Percentiles rank a stretch among this genome's conserved stretches.
These are phyloP conservation scores for Pneumocystis canis DNA, from an alignment of 1,139 yeast genomes.

Conservation along the genomic window DNA sequence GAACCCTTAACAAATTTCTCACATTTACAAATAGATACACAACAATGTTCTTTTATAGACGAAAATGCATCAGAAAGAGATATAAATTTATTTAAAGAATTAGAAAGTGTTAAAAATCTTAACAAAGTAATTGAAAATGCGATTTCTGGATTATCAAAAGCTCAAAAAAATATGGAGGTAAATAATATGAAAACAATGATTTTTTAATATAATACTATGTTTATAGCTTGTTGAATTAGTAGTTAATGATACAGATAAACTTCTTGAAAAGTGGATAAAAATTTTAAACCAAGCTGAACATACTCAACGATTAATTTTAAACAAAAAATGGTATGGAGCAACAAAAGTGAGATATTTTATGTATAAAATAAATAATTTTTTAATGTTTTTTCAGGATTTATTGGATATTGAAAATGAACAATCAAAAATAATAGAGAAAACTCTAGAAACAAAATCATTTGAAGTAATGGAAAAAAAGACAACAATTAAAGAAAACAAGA, in stretches of 20 bases:
- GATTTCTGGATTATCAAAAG: not conserved
- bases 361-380: not conserved
- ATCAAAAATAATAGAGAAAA: not conserved
- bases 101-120: not conserved
- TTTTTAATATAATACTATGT: not conserved
- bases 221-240: slow-evolving; percentile 17
- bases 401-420: not conserved
- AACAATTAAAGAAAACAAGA: not conserved
- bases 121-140: not conserved
- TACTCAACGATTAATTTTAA: slow-evolving; percentile 22
- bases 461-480: not conserved
- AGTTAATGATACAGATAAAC: slow-evolving; percentile 22
- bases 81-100: not conserved
- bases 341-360: not conserved
- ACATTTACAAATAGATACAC: not conserved
- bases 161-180: not conserved
- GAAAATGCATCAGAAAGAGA: not conserved
- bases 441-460: not conserved
- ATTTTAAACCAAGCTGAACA: slow-evolving; percentile 27
- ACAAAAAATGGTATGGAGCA: slow-evolving; percentile 24
- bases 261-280: slow-evolving; percentile 24
- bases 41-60: not conserved
- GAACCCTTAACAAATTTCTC: not conserved
- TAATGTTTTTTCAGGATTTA: not conserved
- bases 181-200: not conserved